Evolutionary conservation across 108 stramenopile genomes (phyloP), one percentile per base, ranked within the genome.

Genomic region (Cyclostephanos invisitatus): DNA sequence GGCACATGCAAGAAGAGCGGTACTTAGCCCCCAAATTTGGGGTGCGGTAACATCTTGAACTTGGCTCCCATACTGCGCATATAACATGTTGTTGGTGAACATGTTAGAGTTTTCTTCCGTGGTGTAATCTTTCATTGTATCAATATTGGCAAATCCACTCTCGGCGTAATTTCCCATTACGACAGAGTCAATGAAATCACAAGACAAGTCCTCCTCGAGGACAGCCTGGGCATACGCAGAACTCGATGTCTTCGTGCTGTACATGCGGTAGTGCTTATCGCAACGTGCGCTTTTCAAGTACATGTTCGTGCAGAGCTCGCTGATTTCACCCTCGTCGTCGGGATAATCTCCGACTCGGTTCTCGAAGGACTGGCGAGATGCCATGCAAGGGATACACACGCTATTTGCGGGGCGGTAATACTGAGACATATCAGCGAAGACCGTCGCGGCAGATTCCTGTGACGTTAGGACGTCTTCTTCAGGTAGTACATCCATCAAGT

Each of bases 261-360:
- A 69, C 46, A 62, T 50, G 69, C 62, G 54, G 57, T 85, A 80
- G 76, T 89, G 84, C 27, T 71, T 59, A 67, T 93, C 87, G 72
- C 91, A 93, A 42, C 90, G 88, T 22, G 86, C 91, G 54, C 73
- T 64, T 10, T 46, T 57, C n/a, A 73, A 77, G 74, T 93, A 93
- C 11, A 90, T 74, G 44, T 58, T 81, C 14, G 77, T 83, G 67
- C 91, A 93, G 36, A 92, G 47, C 20, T 87, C 76, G 25, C 72
- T 80, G 12, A 86, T 64, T 24, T 59, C 64, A 5, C 73, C 73
- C 18, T 67, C 55, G 44, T 76, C 59, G 27, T 54, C 58, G 14
- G 64, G 77, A 54, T 85, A 25, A 56, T 56, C 55, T 14, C 25
- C 25, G 55, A 28, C 55, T 28, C 27, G 75, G 28, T 51, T 36